Evolutionary conservation across 2,329 filamentous ascomycete species (phyloP), one percentile per base, ranked within the genome.

Genomic region (Didymella pomorum): DNA sequence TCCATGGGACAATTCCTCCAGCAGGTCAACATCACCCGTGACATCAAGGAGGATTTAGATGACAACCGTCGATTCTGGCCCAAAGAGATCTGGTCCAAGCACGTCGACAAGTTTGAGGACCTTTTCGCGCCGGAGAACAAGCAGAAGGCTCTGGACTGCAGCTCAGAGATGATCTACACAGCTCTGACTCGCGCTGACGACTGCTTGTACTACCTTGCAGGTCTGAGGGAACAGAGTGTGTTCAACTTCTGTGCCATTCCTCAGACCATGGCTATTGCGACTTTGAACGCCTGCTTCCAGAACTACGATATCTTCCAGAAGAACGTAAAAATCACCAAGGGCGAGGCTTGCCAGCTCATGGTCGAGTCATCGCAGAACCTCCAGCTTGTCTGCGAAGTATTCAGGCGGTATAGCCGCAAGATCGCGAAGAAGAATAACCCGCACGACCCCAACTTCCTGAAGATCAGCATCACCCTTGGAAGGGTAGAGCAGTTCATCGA

Each of bases 211-310:
- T 99, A 98, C 80, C 92, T 99, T 81, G 94, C 94, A 5, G 95
- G 91, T 45, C 87, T 99, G 64, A 89, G 89, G 66, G 95, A 99
- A 74, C 95, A 99, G 81, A 96, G 92, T 74, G 92, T 97, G 25
- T 99, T 99, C 87, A 99, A 99, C 84, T 99, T 99, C 78, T 93
- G 93, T 46, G 94, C 94, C 56, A 99, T 99, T 64, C 95, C 95
- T 2, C 95, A 99, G 79, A 84, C 88, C 64, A 99, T 99, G 95
- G 95, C 94, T 52, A 97, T 99, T 76, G 94, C 95, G 9, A 98
- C 94, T 0, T 81, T 98, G 41, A 93, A 97, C 68, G 82, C 92
- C 18, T 90, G 94, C 69, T 99, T 98, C 86, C 89, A 91, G 71
- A 99, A 99, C 78, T 90, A 91, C 21, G 84, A 83, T 60, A 87